Conservation (phyloP, 116 monocot species). For the Trichopus zeylanicus region DNA sequence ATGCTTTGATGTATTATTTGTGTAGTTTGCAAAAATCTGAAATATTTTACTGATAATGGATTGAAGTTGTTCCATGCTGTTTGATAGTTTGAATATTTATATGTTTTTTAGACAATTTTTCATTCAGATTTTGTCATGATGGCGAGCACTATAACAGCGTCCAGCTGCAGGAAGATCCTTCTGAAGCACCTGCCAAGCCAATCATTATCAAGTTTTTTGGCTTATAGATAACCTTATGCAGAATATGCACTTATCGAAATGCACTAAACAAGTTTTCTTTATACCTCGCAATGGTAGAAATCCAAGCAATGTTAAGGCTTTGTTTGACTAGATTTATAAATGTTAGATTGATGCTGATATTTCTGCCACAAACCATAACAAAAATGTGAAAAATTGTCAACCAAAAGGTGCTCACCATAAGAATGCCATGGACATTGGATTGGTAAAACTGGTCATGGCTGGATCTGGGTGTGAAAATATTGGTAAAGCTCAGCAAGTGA, state of each 20-base stretch:
- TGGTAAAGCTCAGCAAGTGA: slow-evolving; percentile 44
- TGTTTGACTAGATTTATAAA: too few relatives aligned
- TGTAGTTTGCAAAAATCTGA: too few relatives aligned
- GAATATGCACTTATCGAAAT: background rate
- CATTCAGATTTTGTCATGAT: slow-evolving; percentile 64
- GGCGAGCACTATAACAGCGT: slow-evolving; percentile 87
- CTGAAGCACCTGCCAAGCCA: slow-evolving; percentile 59
- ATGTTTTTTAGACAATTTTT: background rate
- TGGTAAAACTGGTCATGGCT: slow-evolving; percentile 56
- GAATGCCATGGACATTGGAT: slow-evolving; percentile 13
- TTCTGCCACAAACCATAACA: slow-evolving; percentile 18
- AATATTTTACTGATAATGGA: background rate
- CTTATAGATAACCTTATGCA: background rate
- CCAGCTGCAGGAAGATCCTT: slow-evolving; percentile 51
- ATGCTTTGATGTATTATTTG: too few relatives aligned
- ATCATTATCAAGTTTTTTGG: slow-evolving; percentile 54
- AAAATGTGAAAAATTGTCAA: slow-evolving; percentile 19
- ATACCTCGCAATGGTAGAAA: background rate
- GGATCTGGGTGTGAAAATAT: slow-evolving; percentile 44
- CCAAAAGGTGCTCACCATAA: slow-evolving; percentile 18
- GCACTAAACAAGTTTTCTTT: background rate
- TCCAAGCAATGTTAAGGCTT: too few relatives aligned
- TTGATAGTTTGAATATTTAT: background rate
- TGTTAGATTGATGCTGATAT: slow-evolving; percentile 45
- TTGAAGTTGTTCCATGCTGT: background rate